Evolutionary conservation across 1,139 yeast genomes (phyloP).

Genomic region (Pichia sp.): DNA sequence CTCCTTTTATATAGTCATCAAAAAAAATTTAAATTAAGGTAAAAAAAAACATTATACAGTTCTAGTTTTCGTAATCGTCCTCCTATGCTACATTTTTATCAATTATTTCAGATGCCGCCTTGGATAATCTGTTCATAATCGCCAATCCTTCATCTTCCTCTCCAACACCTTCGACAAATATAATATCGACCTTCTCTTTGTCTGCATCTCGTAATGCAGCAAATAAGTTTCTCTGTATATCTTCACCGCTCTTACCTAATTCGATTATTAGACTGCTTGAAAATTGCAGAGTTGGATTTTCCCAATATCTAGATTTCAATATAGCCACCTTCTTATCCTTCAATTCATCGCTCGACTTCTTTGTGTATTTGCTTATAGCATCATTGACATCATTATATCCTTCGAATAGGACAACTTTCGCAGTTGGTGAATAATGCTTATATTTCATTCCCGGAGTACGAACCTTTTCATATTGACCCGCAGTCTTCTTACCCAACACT

Average conservation of each 20-base stretch:
- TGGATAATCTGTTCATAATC: slow-evolving; percentile 84
- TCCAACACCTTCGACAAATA: slow-evolving; percentile 30
- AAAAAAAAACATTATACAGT: too few species aligned
- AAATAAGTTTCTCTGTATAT: slow-evolving; percentile 72
- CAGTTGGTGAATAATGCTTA: slow-evolving; percentile 90
- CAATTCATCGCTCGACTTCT: not conserved
- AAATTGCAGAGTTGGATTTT: too few species aligned
- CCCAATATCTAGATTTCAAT: slow-evolving; percentile 41
- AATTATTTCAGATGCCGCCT: slow-evolving; percentile 68
- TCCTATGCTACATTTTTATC: slow-evolving; percentile 7
- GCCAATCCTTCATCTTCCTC: slow-evolving; percentile 72
- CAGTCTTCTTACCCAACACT: slow-evolving; percentile 62
- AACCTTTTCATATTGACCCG: slow-evolving; percentile 67
- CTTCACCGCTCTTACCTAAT: slow-evolving; percentile 26
- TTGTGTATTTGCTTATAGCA: slow-evolving; percentile 33
- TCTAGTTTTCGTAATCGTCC: too few species aligned
- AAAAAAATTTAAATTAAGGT: not conserved
- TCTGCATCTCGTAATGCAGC: slow-evolving; percentile 52
- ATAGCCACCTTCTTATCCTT: slow-evolving; percentile 43
- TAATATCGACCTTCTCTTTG: slow-evolving; percentile 25
- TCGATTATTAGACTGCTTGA: slow-evolving; percentile 30
- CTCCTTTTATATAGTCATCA: not conserved
- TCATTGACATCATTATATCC: slow-evolving; percentile 39
- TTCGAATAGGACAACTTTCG: slow-evolving; percentile 71
- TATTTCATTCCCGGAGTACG: slow-evolving; percentile 98